phyloP scores from a whole-genome alignment of 2,329 filamentous ascomycete species.

The Colletotrichum sp. region DNA sequence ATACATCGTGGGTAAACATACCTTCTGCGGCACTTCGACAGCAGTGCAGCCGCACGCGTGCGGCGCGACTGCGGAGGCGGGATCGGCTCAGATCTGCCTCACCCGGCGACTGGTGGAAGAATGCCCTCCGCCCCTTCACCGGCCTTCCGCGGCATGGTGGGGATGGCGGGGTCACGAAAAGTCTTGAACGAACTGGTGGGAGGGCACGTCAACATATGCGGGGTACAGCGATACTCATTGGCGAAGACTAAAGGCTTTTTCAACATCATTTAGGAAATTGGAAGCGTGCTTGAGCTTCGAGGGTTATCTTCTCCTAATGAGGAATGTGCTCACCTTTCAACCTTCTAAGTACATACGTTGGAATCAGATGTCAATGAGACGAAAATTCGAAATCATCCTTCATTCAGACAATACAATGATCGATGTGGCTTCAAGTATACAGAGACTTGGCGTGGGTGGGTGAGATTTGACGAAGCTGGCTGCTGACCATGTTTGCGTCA shows the following conservation, averaged over 20 bases:
- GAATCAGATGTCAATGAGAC: accelerated
- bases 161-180: background rate
- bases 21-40: background rate
- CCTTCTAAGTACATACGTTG: background rate
- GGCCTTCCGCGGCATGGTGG: background rate
- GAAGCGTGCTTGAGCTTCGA: background rate
- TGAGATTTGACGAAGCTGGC: background rate
- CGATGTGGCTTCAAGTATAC: background rate
- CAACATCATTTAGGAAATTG: background rate
- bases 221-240: background rate
- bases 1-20: background rate
- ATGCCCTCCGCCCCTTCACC: background rate
- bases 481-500: background rate
- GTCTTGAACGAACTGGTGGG: background rate
- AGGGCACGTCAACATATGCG: background rate
- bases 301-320: background rate
- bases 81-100: background rate
- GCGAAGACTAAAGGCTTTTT: background rate
- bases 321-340: background rate
- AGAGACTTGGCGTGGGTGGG: background rate
- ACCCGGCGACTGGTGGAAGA: background rate
- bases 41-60: background rate
- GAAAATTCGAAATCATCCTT: background rate
- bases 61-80: background rate
- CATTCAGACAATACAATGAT: background rate